Evolutionary conservation across 768 basidiomycete genomes (phyloP), one percentile per base, ranked within the genome.

Genomic region (Hygrocybe punicea): DNA sequence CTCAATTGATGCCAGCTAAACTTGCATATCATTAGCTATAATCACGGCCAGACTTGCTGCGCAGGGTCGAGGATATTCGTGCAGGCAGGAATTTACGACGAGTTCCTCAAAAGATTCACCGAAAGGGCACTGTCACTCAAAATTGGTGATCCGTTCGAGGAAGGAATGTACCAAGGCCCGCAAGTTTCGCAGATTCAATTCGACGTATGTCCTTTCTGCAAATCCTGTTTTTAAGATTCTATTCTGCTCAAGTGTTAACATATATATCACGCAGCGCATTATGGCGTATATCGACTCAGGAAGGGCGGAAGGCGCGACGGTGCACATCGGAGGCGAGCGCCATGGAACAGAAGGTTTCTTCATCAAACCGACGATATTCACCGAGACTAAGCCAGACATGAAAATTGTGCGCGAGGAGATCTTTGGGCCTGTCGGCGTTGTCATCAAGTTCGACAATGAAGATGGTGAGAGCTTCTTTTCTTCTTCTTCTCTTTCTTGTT

Each of bases 11-110:
- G n/a, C n/a, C n/a, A n/a, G n/a, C n/a, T n/a, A n/a, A 24, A 13
- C 14, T 19, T 50, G 17, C 11, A 35, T 34, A 21, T 19, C n/a
- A 34, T 14, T 67, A 87, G 85, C 73, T 84, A 73, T 73, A 89
- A 89, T 34, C 65, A 69, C 51, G 91, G 93, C 24, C 92, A 94
- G 72, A 74, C 80, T n/a, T 94, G 93, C 73, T 82, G 83, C 61
- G 91, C 91, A 6, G 89, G 91, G 11, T 87, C 91, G 13, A 83
- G 93, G 50, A 86, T 94, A 60, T 93, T 83, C 66, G 89, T 95
- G 10, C 91, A 93, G 62, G 79, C 81, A 52, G 73, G 76, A 6
- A 83, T 93, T 62, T 93, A 93, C 69, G 89, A 93, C 69, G 70
- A 84, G 62, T 94, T 95, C 77, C 70, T 92, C 52, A 67, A 72